Evolutionary conservation across 192 early-diverging fungal species (phyloP).

Genomic region (Backusella sp.): DNA sequence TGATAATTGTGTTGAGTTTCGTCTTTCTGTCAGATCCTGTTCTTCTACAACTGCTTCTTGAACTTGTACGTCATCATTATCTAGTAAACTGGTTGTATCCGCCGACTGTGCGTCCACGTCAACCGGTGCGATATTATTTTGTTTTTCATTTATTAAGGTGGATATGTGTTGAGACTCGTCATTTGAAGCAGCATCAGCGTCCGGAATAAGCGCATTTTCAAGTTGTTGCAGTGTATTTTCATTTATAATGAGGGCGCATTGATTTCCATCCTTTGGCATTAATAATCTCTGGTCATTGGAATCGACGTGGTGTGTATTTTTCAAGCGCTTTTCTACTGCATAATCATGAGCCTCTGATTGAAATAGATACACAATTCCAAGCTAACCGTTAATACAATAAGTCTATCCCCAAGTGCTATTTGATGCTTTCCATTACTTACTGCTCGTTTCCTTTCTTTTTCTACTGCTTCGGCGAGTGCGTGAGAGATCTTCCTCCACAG

Average conservation of each 20-base stretch:
- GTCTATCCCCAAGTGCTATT: background rate
- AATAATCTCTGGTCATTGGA: background rate
- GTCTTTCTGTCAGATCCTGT: background rate
- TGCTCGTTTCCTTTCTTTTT: background rate
- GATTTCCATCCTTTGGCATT: background rate
- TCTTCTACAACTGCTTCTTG: background rate
- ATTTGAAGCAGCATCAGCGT: background rate
- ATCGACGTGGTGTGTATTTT: background rate
- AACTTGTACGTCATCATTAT: background rate
- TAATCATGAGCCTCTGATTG: background rate
- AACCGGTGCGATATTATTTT: background rate
- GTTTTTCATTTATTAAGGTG: too few relatives aligned
- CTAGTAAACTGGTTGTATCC: background rate
- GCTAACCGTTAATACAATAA: background rate
- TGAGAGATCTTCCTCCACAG: background rate
- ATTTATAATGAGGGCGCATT: background rate
- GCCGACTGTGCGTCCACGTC: background rate
- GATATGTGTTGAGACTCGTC: background rate
- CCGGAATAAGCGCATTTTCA: background rate
- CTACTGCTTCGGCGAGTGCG: background rate
- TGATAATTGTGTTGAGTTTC: background rate
- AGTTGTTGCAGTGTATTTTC: background rate
- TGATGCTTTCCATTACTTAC: background rate
- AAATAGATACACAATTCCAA: background rate
- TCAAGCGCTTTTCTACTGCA: background rate